phyloP scores from a whole-genome alignment of 306 rosid genomes.

The Prosopis cineraria region DNA sequence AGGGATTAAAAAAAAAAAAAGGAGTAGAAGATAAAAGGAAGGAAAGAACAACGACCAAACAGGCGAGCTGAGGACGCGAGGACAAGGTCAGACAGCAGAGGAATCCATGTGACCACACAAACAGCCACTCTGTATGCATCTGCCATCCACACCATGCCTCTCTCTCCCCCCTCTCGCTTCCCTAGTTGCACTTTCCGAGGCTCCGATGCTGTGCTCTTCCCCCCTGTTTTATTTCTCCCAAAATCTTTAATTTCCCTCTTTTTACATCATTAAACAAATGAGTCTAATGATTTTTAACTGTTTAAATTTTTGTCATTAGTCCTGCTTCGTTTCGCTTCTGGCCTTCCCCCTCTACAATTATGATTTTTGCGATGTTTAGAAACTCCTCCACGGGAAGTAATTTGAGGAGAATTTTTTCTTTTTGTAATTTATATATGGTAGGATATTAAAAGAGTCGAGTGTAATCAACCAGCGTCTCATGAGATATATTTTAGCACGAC shows the following conservation, averaged over 20 bases:
- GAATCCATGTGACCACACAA: conserved; percentile 71
- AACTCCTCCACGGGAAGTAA: background rate
- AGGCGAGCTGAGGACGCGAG: conserved; percentile 44
- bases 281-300: background rate
- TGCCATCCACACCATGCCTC: background rate
- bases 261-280: background rate
- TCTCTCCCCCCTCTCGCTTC: background rate
- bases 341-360: background rate
- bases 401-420: background rate
- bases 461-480: background rate
- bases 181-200: conserved; percentile 32
- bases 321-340: background rate
- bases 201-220: background rate
- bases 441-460: background rate
- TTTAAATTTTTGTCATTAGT: background rate
- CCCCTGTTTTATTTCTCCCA: background rate
- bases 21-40: background rate
- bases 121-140: conserved; percentile 51
- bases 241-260: background rate
- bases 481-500: background rate
- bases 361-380: background rate
- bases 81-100: conserved; percentile 42
- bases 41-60: conserved; percentile 15
- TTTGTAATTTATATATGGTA: background rate
- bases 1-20: background rate